phyloP scores from a whole-genome alignment of 306 rosid genomes.

The Mimosa bimucronata region DNA sequence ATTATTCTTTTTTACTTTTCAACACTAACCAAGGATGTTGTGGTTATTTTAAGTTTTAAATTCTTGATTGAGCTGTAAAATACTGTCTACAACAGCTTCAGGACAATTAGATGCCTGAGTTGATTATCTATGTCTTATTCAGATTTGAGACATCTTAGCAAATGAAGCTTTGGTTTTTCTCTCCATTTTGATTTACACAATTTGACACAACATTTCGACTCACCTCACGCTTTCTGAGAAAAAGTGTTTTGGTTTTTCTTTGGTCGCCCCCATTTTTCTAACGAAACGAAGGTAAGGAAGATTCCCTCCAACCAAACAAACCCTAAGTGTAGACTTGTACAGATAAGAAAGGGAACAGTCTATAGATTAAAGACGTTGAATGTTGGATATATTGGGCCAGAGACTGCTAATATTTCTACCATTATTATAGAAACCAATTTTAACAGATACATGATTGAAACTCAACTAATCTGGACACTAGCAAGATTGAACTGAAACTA shows the following conservation, averaged over 20 bases:
- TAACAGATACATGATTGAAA: background rate
- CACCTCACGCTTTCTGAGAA: too few relatives aligned
- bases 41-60: background rate
- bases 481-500: background rate
- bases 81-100: background rate
- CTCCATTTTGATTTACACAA: background rate
- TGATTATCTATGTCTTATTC: background rate
- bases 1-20: background rate
- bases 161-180: background rate
- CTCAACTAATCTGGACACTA: background rate
- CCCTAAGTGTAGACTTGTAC: background rate
- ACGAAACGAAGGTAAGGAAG: background rate
- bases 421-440: background rate
- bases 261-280: background rate
- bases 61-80: background rate
- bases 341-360: background rate
- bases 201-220: too few relatives aligned
- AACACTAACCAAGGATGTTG: background rate
- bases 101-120: slow-evolving; percentile 1
- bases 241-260: too few relatives aligned
- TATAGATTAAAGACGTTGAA: background rate
- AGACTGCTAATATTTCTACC: background rate
- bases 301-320: background rate
- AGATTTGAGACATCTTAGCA: background rate
- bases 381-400: background rate